phyloP scores from a whole-genome alignment of 352 stramenopile species.

The Phytophthora aleatoria region DNA sequence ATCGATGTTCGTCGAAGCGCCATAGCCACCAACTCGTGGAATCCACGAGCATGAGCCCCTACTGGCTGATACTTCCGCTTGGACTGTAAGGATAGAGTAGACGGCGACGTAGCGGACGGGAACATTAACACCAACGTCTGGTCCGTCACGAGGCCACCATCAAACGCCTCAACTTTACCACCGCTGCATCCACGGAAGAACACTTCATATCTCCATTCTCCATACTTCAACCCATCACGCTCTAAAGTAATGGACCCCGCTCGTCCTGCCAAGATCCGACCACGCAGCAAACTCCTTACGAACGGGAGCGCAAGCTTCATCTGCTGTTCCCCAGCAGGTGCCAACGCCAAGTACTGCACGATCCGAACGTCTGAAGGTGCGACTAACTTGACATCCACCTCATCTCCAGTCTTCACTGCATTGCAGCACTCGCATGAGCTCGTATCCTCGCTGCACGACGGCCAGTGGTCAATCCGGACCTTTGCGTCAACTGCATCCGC shows the following conservation, averaged over 20 bases:
- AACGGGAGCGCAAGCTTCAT: slow-evolving; percentile 53
- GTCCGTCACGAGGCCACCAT: slow-evolving; percentile 56
- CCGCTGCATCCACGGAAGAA: slow-evolving; percentile 43
- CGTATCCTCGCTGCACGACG: slow-evolving; percentile 11
- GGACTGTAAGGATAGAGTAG: not conserved
- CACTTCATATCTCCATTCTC: slow-evolving; percentile 53
- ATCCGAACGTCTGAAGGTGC: slow-evolving; percentile 35
- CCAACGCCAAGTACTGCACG: slow-evolving; percentile 60
- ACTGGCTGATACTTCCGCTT: slow-evolving; percentile 33
- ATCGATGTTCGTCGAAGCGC: slow-evolving; percentile 5
- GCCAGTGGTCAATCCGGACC: slow-evolving; percentile 61
- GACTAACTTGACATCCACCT: slow-evolving; percentile 31
- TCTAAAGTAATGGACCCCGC: slow-evolving; percentile 41
- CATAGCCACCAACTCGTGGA: slow-evolving; percentile 35
- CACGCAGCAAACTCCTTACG: slow-evolving; percentile 57
- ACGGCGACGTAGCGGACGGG: slow-evolving; percentile 39
- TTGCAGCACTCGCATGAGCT: not conserved
- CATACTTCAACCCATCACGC: slow-evolving; percentile 65
- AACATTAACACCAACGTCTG: slow-evolving; percentile 68
- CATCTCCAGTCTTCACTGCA: not conserved
- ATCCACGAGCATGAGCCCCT: slow-evolving; percentile 44
- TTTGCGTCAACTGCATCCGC: slow-evolving; percentile 5
- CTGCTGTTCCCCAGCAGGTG: slow-evolving; percentile 38
- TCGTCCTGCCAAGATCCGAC: slow-evolving; percentile 37
- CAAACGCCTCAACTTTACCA: slow-evolving; percentile 9